These are phyloP conservation scores for Backusella westeae DNA, from an alignment of 192 early-diverging fungal genomes.

Conservation along the genomic window DNA sequence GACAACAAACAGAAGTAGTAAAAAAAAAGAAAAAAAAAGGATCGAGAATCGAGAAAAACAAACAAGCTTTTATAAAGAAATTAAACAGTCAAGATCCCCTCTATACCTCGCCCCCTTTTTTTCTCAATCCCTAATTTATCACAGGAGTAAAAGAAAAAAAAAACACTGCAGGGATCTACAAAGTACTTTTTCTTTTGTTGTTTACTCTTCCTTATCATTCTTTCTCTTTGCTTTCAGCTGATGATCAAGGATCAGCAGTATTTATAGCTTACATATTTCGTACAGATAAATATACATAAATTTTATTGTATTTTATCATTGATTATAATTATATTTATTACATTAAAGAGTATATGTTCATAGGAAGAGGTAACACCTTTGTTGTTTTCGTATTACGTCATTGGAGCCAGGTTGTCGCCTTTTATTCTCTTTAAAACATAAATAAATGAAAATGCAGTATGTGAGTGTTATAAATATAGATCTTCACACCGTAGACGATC, in stretches of 20 bases:
- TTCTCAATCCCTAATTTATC: background rate
- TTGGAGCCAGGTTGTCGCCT: background rate
- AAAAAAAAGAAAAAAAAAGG: background rate
- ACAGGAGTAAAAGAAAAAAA: background rate
- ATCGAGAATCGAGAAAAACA: background rate
- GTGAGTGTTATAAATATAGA: background rate
- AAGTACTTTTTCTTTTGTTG: background rate
- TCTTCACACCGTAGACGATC: background rate
- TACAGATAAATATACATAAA: background rate
- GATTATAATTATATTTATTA: background rate
- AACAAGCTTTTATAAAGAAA: conserved; percentile 5
- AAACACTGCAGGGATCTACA: background rate
- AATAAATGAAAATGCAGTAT: background rate
- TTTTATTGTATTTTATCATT: background rate
- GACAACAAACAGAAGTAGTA: background rate
- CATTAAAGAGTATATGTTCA: background rate
- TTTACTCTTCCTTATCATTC: background rate
- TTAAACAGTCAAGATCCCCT: background rate
- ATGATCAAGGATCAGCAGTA: background rate
- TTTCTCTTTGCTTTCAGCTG: background rate
- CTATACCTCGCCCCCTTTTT: background rate
- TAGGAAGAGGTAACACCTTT: background rate
- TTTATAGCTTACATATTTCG: background rate
- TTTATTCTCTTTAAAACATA: background rate
- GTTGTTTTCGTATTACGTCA: background rate